A percentile compares a stretch with the other conserved stretches of the same genome.
These are phyloP conservation scores for Zhuliangozyma parablackwelliae DNA, from an alignment of 1,139 yeast genomes.

Conservation along the genomic window DNA sequence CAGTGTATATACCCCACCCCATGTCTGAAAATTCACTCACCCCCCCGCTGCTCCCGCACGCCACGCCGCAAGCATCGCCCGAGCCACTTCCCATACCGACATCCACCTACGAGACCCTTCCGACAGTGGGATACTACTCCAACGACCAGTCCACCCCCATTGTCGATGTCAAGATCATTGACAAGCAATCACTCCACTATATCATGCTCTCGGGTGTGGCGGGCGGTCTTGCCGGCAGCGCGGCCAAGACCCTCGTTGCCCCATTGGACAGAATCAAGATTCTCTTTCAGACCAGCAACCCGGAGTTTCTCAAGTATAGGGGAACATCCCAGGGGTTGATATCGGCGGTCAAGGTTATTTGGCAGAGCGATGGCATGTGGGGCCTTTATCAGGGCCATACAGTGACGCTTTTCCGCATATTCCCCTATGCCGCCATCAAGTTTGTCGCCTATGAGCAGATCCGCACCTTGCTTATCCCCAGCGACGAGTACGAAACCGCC, in stretches of 20 bases:
- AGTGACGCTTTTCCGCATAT: conserved; percentile 82
- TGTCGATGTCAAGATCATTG: conserved; percentile 19
- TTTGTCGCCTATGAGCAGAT: conserved; percentile 97
- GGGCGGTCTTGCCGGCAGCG: conserved; percentile 94
- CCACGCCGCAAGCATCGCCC: background rate
- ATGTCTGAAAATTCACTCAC: conserved; percentile 2
- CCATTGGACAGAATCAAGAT: conserved; percentile 94
- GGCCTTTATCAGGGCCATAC: conserved; percentile 96
- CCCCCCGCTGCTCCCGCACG: background rate
- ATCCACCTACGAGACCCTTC: conserved; percentile 3
- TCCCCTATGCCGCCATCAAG: conserved; percentile 96
- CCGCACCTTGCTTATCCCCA: conserved; percentile 72
- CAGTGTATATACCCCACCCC: background rate
- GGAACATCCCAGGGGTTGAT: conserved; percentile 78
- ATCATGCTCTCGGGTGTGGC: conserved; percentile 82
- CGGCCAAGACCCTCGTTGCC: conserved; percentile 92
- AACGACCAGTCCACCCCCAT: conserved; percentile 30
- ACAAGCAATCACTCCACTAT: conserved; percentile 74
- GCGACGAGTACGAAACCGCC: conserved; percentile 70
- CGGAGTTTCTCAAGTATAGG: conserved; percentile 74
- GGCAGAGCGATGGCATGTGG: conserved; percentile 62
- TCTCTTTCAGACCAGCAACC: conserved; percentile 90
- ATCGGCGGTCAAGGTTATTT: conserved; percentile 66
- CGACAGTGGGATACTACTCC: conserved; percentile 10
- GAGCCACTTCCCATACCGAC: background rate